phyloP scores from a whole-genome alignment of 306 rosid genomes.

The Rosa lucieae region DNA sequence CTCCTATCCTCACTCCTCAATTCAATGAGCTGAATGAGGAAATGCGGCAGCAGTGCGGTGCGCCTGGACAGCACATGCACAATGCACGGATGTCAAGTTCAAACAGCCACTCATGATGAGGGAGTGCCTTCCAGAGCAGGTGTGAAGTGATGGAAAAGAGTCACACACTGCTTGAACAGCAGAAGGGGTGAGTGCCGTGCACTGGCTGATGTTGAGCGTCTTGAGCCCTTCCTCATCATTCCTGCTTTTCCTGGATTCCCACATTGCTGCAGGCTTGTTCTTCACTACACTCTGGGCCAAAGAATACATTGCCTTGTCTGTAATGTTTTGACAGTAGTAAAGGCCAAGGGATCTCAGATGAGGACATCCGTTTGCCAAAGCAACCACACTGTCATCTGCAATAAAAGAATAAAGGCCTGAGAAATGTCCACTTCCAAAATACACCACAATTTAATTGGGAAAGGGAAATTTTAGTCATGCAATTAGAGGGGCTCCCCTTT shows the following conservation, averaged over 20 bases:
- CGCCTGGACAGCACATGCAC: constrained; percentile 79
- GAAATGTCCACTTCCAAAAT: neutral
- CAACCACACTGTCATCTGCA: constrained; percentile 95
- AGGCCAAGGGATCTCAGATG: constrained; percentile 81
- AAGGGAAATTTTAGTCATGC: neutral
- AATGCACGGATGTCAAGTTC: constrained; percentile 78
- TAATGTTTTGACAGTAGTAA: constrained; percentile 90
- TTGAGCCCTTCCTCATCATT: constrained; percentile 75
- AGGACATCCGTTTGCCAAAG: constrained; percentile 75
- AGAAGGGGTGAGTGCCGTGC: constrained; percentile 89
- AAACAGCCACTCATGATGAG: constrained; percentile 93
- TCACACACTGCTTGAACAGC: constrained; percentile 95
- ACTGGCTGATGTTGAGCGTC: constrained; percentile 92
- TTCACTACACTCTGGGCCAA: constrained; percentile 79
- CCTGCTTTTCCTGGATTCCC: constrained; percentile 64
- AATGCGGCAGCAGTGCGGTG: constrained; percentile 45
- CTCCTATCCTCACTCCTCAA: neutral
- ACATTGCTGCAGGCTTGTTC: constrained; percentile 48
- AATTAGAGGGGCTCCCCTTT: no score
- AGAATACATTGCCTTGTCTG: constrained; percentile 92
- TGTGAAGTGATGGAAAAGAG: constrained; percentile 85
- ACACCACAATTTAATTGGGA: neutral
- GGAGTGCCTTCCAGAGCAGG: constrained; percentile 92
- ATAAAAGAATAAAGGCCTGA: constrained; percentile 7
- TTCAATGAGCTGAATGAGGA: constrained; percentile 69